Base-by-base conservation (phyloP, 2,329 filamentous ascomycete genomes). In the Ceratocystis ficicola region DNA sequence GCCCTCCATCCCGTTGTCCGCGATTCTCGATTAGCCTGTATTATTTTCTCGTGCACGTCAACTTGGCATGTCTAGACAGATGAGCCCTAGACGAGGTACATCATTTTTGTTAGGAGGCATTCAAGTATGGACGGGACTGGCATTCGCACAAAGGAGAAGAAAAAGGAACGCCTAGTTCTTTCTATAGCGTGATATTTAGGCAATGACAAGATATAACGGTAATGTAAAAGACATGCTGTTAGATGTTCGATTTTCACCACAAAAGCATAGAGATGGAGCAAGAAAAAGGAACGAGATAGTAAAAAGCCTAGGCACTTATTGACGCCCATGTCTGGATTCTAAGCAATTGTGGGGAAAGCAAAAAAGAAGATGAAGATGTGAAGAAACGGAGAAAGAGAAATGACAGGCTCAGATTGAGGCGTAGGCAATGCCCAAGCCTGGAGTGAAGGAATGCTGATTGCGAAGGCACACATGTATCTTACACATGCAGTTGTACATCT, bases 131-230 rank as follows among this genome's bases (percentile, higher is more conserved):
- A 41, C 36, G 30, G 30, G 22, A 22, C 15, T 3, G 5, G 10
- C n/a, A 32, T 32, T 32, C 30, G 30, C 30, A 32, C 7, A 32
- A 8, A 55, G 20, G 20, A 55, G 50, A 55, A 55, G 12, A 22
- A 28, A 55, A 55, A 28, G 50, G n/a, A 25, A 20, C 44, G 44
- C 44, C 44, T 48, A 48, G 20, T 30, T 15, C 25, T 57, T 57
- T 22, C 25, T 57, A 57, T 57, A 28, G 22, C 52, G 25, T 57
- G 15, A 57, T 57, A 57, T 57, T 30, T 57, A 57, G 52, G 30
- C 22, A 22, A 57, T 57, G 52, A 57, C 22, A 30, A 57, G 30
- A 15, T 57, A 57, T 28, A 28, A 57, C 30, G 52, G 25, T 57
- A 28, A 30, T 57, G n/a, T 12, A 57, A 17, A 57, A 57, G 52